phyloP scores from a whole-genome alignment of 2,329 filamentous ascomycete species.

The Cercospora berteroae region DNA sequence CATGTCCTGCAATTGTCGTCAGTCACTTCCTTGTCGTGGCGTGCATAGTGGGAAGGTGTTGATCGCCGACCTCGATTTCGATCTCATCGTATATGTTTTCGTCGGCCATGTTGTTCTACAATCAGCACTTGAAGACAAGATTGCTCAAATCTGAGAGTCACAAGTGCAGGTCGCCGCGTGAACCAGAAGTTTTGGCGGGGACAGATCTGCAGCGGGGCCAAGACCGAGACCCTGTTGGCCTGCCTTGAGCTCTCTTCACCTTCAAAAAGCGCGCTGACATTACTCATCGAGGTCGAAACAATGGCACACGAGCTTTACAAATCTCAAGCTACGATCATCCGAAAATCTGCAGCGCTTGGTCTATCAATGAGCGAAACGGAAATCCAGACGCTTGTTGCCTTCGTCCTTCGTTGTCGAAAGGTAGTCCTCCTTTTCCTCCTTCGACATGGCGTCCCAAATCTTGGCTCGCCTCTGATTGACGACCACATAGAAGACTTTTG shows the following conservation, averaged over 20 bases:
- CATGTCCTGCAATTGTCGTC: slow-evolving; percentile 63
- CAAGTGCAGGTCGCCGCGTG: neutral
- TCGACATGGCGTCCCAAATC: slow-evolving; percentile 51
- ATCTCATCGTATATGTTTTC: slow-evolving; percentile 85
- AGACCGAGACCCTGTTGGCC: neutral
- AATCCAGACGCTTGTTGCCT: slow-evolving; percentile 45
- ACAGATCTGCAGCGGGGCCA: neutral
- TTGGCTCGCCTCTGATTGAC: slow-evolving; percentile 46
- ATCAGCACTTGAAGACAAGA: neutral
- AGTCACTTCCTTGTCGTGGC: neutral
- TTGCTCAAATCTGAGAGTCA: neutral
- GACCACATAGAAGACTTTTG: slow-evolving; percentile 55
- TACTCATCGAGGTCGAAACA: neutral
- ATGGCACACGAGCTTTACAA: neutral
- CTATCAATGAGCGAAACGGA: slow-evolving; percentile 37
- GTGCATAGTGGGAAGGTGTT: neutral
- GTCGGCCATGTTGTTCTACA: slow-evolving; percentile 24
- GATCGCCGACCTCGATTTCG: slow-evolving; percentile 70
- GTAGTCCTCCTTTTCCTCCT: slow-evolving; percentile 52
- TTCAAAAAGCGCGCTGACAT: neutral
- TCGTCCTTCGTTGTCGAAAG: slow-evolving; percentile 41
- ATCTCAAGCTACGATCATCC: neutral
- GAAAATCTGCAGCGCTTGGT: neutral
- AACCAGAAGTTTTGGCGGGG: neutral
- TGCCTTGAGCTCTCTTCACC: neutral